Conservation (phyloP, 306 rosid genomes). For the Prunus campanulata region DNA sequence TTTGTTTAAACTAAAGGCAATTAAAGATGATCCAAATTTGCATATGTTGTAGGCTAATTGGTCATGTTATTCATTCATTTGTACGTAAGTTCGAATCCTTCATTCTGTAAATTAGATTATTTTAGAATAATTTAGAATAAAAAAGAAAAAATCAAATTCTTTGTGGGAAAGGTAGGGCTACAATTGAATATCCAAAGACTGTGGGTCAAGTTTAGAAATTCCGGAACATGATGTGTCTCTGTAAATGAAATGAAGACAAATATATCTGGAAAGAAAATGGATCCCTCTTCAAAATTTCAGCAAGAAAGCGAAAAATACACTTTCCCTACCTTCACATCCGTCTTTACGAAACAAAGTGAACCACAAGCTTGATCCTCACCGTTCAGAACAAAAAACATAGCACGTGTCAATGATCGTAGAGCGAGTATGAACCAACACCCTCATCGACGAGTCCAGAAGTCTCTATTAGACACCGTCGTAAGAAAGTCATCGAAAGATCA, state of each 20-base stretch:
- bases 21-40: too few species aligned
- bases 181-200: conserved; percentile 2
- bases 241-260: conserved; percentile 12
- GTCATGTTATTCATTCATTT: too few species aligned
- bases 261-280: not conserved
- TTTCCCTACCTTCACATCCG: conserved; percentile 10
- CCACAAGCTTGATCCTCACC: not conserved
- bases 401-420: not conserved
- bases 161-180: not conserved
- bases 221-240: not conserved
- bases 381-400: not conserved
- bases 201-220: conserved; percentile 5
- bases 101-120: too few species aligned
- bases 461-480: not conserved
- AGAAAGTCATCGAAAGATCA: not conserved
- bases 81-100: fast-evolving
- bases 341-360: not conserved
- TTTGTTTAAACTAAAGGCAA: too few species aligned
- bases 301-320: not conserved
- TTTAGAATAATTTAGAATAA: too few species aligned
- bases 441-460: not conserved
- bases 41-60: too few species aligned
- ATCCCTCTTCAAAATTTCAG: conserved; percentile 12
- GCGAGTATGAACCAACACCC: not conserved
- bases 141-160: too few species aligned